Evolutionary conservation across 352 stramenopile species (phyloP).

Genomic region (Pythium plurisporium): DNA sequence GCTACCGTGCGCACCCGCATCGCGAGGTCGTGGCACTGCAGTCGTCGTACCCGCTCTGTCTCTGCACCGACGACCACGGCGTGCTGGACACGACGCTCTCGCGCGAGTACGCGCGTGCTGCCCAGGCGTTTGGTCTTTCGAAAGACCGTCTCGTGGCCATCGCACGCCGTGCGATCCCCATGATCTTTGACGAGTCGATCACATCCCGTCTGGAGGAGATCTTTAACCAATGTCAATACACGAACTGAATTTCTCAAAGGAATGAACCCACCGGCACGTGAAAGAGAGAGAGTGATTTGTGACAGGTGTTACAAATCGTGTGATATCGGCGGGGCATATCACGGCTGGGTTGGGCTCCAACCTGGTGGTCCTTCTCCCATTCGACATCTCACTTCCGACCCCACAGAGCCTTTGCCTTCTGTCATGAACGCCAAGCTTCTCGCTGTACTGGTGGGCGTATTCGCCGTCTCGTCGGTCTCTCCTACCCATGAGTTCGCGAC

Average conservation of each 20-base stretch:
- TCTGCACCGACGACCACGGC: constrained; percentile 93
- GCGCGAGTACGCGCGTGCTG: constrained; percentile 82
- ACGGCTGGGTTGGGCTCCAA: too few relatives aligned
- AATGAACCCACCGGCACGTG: neutral
- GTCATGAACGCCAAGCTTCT: constrained; percentile 11
- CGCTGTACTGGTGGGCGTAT: neutral
- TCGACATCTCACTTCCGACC: neutral
- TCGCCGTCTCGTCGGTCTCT: neutral
- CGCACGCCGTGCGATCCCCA: constrained; percentile 35
- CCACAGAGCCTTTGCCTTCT: neutral
- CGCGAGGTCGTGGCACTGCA: constrained; percentile 42
- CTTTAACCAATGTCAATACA: constrained; percentile 23
- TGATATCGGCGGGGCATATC: too few relatives aligned
- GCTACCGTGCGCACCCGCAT: constrained; percentile 83
- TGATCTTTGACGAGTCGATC: constrained; percentile 58
- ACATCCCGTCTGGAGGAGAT: constrained; percentile 21
- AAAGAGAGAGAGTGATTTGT: too few relatives aligned
- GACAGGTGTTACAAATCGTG: neutral
- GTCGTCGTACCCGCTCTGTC: constrained; percentile 75
- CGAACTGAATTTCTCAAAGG: neutral
- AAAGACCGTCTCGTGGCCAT: constrained; percentile 39
- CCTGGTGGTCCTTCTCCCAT: too few relatives aligned
- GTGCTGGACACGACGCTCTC: constrained; percentile 89
- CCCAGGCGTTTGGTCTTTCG: constrained; percentile 66
- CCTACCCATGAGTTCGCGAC: constrained; percentile 23